Conservation (phyloP, 805 yeast genomes). For the Candida dendrica region DNA sequence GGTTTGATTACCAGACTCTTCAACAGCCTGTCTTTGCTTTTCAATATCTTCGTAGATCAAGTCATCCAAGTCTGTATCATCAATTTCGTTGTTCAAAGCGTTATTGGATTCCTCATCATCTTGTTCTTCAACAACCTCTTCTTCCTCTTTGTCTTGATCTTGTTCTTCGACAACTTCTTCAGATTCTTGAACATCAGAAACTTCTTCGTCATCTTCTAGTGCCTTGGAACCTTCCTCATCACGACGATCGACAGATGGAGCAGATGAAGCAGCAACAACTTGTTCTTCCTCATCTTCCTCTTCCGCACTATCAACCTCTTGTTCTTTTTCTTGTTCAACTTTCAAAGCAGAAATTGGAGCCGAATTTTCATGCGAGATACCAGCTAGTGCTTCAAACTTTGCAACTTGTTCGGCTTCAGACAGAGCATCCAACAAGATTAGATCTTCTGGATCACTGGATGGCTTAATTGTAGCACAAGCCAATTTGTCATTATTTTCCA, state of each 20-base stretch:
- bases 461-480: constrained; percentile 53
- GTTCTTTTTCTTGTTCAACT: not conserved
- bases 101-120: constrained; percentile 6
- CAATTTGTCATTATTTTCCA: constrained; percentile 44
- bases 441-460: constrained; percentile 21
- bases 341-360: not conserved
- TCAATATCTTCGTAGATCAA: constrained; percentile 9
- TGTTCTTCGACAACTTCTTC: constrained; percentile 1
- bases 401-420: constrained; percentile 19
- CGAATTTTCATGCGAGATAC: constrained; percentile 7
- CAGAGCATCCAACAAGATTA: constrained; percentile 18
- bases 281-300: not conserved
- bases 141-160: constrained; percentile 1
- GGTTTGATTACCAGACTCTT: not conserved
- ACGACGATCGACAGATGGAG: not conserved
- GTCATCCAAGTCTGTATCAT: constrained; percentile 4
- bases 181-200: too few relatives aligned
- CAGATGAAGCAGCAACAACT: not conserved
- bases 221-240: not conserved
- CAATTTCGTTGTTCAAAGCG: constrained; percentile 3
- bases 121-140: constrained; percentile 5
- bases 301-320: constrained; percentile 3
- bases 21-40: not conserved
- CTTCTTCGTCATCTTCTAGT: not conserved
- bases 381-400: constrained; percentile 19